Conservation (phyloP, 2,329 filamentous ascomycete species). For the Simplicillium aogashimaense region DNA sequence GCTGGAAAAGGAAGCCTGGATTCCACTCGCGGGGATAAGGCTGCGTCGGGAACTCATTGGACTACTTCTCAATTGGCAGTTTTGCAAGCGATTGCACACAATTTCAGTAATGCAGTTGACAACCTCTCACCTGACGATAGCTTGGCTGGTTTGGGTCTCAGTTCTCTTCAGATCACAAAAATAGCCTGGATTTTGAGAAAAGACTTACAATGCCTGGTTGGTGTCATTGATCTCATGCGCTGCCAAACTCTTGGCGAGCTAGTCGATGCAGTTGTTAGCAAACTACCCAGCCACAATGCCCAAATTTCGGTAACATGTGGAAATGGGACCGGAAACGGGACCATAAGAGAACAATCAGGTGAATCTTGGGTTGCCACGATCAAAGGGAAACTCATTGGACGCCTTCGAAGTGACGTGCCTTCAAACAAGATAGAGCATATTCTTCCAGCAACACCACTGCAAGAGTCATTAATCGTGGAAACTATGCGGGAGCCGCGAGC, state of each 20-base stretch:
- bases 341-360: too few relatives aligned
- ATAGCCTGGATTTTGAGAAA: slow-evolving; percentile 12
- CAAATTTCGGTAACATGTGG: too few relatives aligned
- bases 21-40: background rate
- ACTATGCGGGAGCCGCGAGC: slow-evolving; percentile 23
- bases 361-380: slow-evolving; percentile 7
- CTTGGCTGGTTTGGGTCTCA: slow-evolving; percentile 13
- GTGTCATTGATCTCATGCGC: slow-evolving; percentile 14
- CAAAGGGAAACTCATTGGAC: slow-evolving; percentile 6
- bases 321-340: too few relatives aligned
- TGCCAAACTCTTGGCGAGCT: slow-evolving; percentile 13
- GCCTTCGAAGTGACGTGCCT: slow-evolving; percentile 6
- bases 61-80: slow-evolving; percentile 7
- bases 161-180: slow-evolving; percentile 14
- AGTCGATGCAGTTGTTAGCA: slow-evolving; percentile 8
- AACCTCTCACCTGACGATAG: slow-evolving; percentile 10
- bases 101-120: background rate
- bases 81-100: slow-evolving; percentile 7
- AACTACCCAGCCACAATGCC: background rate
- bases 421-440: slow-evolving; percentile 10
- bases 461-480: slow-evolving; percentile 27
- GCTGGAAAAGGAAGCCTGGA: background rate
- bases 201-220: slow-evolving; percentile 8
- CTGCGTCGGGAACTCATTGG: slow-evolving; percentile 4
- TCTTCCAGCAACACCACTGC: slow-evolving; percentile 21